Conservation (phyloP, 208 protist genomes). For the Trichomonas gallinae region DNA sequence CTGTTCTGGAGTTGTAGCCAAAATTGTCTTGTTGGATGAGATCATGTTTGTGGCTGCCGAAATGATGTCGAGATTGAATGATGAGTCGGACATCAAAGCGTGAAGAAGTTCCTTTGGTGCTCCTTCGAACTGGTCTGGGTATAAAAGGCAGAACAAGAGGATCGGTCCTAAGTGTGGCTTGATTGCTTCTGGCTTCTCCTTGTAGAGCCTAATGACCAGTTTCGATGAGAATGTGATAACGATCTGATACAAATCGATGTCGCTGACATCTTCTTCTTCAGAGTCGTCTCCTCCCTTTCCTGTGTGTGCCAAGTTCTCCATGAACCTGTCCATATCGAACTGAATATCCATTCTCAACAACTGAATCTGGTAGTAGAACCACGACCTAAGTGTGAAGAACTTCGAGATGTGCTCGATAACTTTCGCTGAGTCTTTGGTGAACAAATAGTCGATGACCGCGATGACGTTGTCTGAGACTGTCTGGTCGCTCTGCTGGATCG, state of each 20-base stretch:
- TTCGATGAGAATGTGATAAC: background rate
- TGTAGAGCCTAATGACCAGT: background rate
- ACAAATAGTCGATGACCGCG: background rate
- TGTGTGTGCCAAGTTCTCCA: background rate
- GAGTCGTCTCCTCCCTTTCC: background rate
- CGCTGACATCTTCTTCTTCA: background rate
- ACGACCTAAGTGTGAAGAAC: background rate
- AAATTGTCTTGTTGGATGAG: background rate
- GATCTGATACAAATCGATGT: background rate
- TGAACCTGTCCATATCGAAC: background rate
- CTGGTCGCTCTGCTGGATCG: background rate
- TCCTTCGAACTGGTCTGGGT: background rate
- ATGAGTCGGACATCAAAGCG: background rate
- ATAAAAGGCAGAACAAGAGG: background rate
- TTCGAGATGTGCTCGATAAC: background rate
- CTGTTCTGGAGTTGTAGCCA: background rate
- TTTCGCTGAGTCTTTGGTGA: background rate
- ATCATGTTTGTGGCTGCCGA: background rate
- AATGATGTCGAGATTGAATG: background rate
- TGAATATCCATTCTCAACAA: background rate
- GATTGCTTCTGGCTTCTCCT: background rate
- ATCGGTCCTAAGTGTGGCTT: background rate
- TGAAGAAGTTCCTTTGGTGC: background rate
- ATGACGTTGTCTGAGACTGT: background rate
- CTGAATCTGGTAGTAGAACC: slow-evolving; percentile 2